Base-by-base conservation (phyloP, 179 eudicot species). In the Beta corolliflora region DNA sequence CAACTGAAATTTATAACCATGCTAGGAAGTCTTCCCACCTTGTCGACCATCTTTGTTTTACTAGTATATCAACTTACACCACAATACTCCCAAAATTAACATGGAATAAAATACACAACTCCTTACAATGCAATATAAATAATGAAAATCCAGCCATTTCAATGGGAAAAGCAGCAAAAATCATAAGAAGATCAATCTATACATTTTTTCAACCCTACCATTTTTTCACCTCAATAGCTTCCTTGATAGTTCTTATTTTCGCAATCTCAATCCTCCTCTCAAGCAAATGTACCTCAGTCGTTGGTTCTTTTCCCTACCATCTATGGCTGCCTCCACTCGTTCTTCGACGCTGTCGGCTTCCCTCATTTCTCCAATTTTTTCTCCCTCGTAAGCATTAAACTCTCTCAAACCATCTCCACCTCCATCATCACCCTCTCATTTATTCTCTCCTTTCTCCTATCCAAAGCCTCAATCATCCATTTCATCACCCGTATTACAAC, bases 391-490 rank as follows among this genome's bases (percentile, higher is more conserved):
- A 77, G 77, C 73, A 84, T 89, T 74, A 95, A 95, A 79, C 90
- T 95, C 78, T 93, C 97, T 4, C 98, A 94, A 71, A 88, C 92
- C 3, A 86, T 91, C 53, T 81, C 89, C 5, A 84, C 90, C 0
- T 89, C 87, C 8, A 36, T 92, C 15, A 44, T 91, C 31, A 82
- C 87, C 50, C 85, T 91, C 21, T 97, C 98, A 0, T 90, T 95
- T 44, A 31, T 92, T 21, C 82, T 93, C 77, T 87, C 92, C 75
- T 92, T 93, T 76, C 91, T 95, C 75, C 48, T 91, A 4, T 83
- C 99, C 10, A 95, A 95, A 82, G 88, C 97, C 23, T 83, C 88
- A 5, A 44, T 89, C 72, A 87, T 92, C 73, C 84, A 86, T 18
- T 56, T 79, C 25, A 81, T 92, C 25, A 52, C 11, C n/a, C 58